These are phyloP conservation scores for Pisolithus albus DNA, from an alignment of 768 basidiomycete species.

Conservation along the genomic window DNA sequence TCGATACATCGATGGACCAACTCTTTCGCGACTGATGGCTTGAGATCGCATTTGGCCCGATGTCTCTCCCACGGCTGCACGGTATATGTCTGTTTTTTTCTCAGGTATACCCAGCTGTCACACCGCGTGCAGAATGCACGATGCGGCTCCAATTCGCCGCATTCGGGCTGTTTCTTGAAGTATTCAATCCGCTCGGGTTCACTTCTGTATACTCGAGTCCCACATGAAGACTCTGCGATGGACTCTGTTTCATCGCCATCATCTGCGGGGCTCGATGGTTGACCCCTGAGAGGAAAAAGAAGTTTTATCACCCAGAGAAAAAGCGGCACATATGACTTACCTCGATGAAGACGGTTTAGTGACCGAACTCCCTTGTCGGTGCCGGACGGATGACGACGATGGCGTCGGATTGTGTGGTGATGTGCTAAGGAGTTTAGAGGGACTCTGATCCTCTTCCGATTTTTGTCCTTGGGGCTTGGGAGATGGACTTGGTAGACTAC, in stretches of 20 bases:
- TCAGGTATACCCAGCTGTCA: constrained; percentile 48
- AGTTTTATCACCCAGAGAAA: background rate
- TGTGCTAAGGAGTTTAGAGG: constrained; percentile 18
- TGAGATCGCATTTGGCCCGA: constrained; percentile 46
- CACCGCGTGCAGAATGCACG: constrained; percentile 56
- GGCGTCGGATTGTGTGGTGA: constrained; percentile 14
- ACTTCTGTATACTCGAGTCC: constrained; percentile 43
- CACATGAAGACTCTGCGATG: constrained; percentile 46
- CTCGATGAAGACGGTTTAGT: background rate
- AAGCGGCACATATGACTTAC: background rate
- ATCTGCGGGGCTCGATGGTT: constrained; percentile 11
- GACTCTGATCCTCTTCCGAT: constrained; percentile 5
- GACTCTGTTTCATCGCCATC: constrained; percentile 41
- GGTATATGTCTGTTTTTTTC: constrained; percentile 47
- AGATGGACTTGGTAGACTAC: constrained; percentile 20
- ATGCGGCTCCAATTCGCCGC: constrained; percentile 49
- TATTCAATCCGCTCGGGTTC: constrained; percentile 60
- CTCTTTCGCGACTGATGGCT: constrained; percentile 20
- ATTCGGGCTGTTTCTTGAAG: constrained; percentile 55
- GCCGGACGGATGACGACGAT: constrained; percentile 7
- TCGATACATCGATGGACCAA: constrained; percentile 20
- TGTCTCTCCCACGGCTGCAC: constrained; percentile 60
- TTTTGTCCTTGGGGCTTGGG: constrained; percentile 13
- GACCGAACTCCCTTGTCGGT: background rate
- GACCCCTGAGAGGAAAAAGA: background rate